Percentiles rank a stretch among this genome's conserved stretches.
Conservation (phyloP, 306 rosid species). For the Casuarina equisetifolia region DNA sequence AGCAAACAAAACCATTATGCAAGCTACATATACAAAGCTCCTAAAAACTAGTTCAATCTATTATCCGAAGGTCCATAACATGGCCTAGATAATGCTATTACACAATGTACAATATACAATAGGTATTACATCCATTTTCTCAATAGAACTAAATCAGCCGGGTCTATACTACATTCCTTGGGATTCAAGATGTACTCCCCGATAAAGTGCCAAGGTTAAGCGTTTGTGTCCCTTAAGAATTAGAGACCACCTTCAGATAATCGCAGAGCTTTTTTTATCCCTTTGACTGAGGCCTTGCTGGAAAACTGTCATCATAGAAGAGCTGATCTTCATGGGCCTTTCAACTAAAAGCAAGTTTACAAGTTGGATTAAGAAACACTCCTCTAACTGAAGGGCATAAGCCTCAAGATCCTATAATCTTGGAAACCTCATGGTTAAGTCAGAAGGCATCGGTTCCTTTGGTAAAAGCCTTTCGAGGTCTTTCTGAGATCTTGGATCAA, state of each 20-base stretch:
- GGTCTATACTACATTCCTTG: conserved; percentile 85
- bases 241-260: conserved; percentile 95
- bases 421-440: conserved; percentile 80
- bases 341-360: conserved; percentile 77
- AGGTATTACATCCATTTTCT: too few relatives aligned
- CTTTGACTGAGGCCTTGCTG: conserved; percentile 90
- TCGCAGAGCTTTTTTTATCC: conserved; percentile 88
- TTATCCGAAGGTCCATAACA: too few relatives aligned
- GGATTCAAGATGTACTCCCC: conserved; percentile 93
- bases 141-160: conserved; percentile 52
- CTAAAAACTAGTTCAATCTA: too few relatives aligned
- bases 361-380: conserved; percentile 95
- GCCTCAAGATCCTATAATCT: conserved; percentile 76
- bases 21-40: too few relatives aligned
- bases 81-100: too few relatives aligned
- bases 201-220: conserved; percentile 95
- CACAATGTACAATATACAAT: too few relatives aligned
- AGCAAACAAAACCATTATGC: too few relatives aligned
- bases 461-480: conserved; percentile 88
- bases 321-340: conserved; percentile 67
- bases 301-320: conserved; percentile 89
- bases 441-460: conserved; percentile 88
- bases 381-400: conserved; percentile 84
- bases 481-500: conserved; percentile 76
- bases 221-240: conserved; percentile 95